Evolutionary conservation across 73 alveolate species (phyloP), one percentile per base, ranked within the genome.

Genomic region (Halteria grandinella): DNA sequence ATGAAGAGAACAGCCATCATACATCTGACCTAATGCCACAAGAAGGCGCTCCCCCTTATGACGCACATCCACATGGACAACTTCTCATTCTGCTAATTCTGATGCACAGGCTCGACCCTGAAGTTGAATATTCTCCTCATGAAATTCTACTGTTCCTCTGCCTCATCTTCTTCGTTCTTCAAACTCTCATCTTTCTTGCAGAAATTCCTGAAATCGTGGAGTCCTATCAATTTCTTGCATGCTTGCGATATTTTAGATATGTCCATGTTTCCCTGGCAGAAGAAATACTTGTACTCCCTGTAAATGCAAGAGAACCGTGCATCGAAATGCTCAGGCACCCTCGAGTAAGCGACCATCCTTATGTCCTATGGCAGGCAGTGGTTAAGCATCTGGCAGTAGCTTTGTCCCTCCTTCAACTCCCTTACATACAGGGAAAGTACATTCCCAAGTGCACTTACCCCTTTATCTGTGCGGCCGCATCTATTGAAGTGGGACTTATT

Each of bases 381-480:
- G 81, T 95, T 95, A 41, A 95, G 34, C 64, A 89, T 58, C 62
- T 80, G 55, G 0, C 64, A 25, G 63, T 75, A 66, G 55, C 70
- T 66, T n/a, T n/a, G n/a, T 11, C 25, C 75, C 70, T 69, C 72
- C 32, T 64, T 44, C 48, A 55, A 78, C 36, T 59, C 75, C 39
- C 97, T 72, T 1, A 90, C 89, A 62, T 51, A 79, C 18, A 93
- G 77, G 7, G 96, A 90, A 57, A 89, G 88, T 1, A 93, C 97
- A 85, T 95, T 90, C 41, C 99, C 99, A 31, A 92, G 59, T 31
- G 99, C 97, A 59, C 96, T 93, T 14, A 95, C 99, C 15, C 99
- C 99, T 75, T 91, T 93, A 82, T 95, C 99, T 28, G 99, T 95
- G 55, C 99, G 87, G 0, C 99, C 99, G 36, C 97, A 89, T 70